These are phyloP conservation scores for Colletotrichum magnum DNA, from an alignment of 2,329 filamentous ascomycete species.

Conservation along the genomic window DNA sequence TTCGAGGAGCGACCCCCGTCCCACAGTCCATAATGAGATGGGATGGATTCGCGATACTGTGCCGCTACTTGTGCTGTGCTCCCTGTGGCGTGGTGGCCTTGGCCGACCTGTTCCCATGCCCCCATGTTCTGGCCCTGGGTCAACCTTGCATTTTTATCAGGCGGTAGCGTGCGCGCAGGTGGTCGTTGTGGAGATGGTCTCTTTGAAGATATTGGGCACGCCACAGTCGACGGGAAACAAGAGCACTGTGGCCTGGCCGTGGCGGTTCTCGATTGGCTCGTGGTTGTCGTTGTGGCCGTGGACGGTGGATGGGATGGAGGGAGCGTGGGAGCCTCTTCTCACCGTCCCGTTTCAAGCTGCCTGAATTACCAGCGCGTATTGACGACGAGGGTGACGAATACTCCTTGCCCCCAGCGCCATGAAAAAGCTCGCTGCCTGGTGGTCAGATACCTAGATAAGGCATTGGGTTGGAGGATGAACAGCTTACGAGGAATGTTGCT, in stretches of 20 bases:
- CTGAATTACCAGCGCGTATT: constrained; percentile 13
- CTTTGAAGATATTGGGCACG: constrained; percentile 32
- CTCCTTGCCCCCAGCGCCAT: constrained; percentile 7
- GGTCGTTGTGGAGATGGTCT: constrained; percentile 34
- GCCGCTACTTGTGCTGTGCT: constrained; percentile 6
- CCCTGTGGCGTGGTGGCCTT: constrained; percentile 25
- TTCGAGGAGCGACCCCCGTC: constrained; percentile 29
- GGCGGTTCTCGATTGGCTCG: constrained; percentile 30
- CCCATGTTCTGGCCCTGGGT: constrained; percentile 34
- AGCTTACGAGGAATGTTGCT: not conserved
- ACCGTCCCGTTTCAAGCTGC: constrained; percentile 36
- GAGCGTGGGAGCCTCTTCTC: constrained; percentile 9
- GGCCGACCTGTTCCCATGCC: constrained; percentile 36
- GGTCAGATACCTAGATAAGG: constrained; percentile 14
- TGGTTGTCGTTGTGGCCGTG: constrained; percentile 15
- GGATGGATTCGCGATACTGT: constrained; percentile 36
- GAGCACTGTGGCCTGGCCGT: constrained; percentile 22
- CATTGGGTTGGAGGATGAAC: not conserved
- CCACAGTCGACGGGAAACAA: constrained; percentile 12
- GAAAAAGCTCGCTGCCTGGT: constrained; percentile 22
- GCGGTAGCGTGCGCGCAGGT: constrained; percentile 35
- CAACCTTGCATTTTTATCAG: constrained; percentile 38
- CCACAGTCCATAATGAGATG: constrained; percentile 32
- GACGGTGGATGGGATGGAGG: not conserved
- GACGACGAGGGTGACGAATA: constrained; percentile 32